Evolutionary conservation across 306 rosid genomes (phyloP).

Genomic region (Malus asiatica): DNA sequence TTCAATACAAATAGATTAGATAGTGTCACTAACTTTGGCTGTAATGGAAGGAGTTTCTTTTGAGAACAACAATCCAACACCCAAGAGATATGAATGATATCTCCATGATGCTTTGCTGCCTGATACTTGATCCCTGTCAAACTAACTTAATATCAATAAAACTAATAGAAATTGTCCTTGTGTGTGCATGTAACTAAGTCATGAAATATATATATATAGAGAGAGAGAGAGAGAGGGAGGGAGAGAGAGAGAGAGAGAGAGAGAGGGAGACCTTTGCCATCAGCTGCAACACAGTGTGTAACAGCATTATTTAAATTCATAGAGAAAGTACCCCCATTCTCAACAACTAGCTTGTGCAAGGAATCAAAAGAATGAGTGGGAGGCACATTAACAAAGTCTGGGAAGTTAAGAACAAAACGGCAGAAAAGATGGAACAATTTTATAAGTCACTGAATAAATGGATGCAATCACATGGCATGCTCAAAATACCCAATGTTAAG

Average conservation of each 20-base stretch:
- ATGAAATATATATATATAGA: background rate
- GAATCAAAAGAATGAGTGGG: slow-evolving; percentile 64
- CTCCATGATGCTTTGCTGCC: slow-evolving; percentile 77
- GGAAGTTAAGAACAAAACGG: slow-evolving; percentile 53
- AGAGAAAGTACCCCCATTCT: slow-evolving; percentile 91
- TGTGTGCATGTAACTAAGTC: background rate
- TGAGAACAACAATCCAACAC: slow-evolving; percentile 62
- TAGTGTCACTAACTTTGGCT: slow-evolving; percentile 61
- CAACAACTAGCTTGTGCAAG: slow-evolving; percentile 75
- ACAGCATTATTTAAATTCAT: slow-evolving; percentile 86
- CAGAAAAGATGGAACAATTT: slow-evolving; percentile 5
- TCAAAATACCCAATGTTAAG: background rate
- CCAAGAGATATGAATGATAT: slow-evolving; percentile 76
- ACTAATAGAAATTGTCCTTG: background rate
- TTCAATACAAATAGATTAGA: slow-evolving; percentile 5
- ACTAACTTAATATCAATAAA: slow-evolving; percentile 9
- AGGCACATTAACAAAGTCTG: slow-evolving; percentile 88
- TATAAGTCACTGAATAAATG: background rate
- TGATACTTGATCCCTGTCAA: slow-evolving; percentile 75
- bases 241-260: slow-evolving; percentile 23
- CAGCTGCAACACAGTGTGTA: slow-evolving; percentile 82
- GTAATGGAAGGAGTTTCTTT: slow-evolving; percentile 57
- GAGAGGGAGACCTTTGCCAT: slow-evolving; percentile 69
- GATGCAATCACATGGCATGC: background rate
- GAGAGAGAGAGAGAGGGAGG: background rate